Evolutionary conservation across 768 basidiomycete genomes (phyloP).

Genomic region (Russula griseocarnosa): DNA sequence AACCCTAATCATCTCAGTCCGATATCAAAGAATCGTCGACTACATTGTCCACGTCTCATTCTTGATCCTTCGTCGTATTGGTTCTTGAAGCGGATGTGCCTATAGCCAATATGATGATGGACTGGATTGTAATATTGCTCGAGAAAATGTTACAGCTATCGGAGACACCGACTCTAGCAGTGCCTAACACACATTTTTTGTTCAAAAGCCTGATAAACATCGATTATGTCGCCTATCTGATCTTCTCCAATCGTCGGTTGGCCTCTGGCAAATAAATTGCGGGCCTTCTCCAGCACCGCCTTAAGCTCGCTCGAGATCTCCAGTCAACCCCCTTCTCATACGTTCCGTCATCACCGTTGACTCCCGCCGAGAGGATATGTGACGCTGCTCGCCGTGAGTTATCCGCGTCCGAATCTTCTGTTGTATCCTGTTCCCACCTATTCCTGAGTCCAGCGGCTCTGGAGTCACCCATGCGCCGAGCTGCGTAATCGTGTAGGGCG

Average conservation of each 20-base stretch:
- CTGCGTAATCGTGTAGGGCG: conserved; percentile 70
- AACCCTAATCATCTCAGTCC: no score
- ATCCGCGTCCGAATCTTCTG: conserved; percentile 33
- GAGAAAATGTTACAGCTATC: no score
- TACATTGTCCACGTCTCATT: no score
- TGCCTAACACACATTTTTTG: no score
- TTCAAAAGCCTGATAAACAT: conserved; percentile 62
- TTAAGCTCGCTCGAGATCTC: conserved; percentile 75
- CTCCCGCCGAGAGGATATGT: conserved; percentile 39
- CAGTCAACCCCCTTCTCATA: conserved; percentile 70
- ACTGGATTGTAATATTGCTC: no score
- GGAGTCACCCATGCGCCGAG: conserved; percentile 77
- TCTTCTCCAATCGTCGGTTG: conserved; percentile 44
- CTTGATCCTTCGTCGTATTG: no score
- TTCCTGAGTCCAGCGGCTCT: conserved; percentile 41
- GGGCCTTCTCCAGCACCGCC: conserved; percentile 59
- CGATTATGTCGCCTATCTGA: conserved; percentile 50
- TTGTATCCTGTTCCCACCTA: conserved; percentile 38
- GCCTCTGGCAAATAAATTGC: conserved; percentile 59
- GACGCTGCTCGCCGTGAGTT: conserved; percentile 40
- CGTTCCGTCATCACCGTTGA: conserved; percentile 57
- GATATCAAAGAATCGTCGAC: no score
- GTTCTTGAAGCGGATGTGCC: no score
- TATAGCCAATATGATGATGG: no score
- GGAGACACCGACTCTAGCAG: no score